phyloP scores from a whole-genome alignment of 2,329 filamentous ascomycete genomes.

The Fusarium tupiense region DNA sequence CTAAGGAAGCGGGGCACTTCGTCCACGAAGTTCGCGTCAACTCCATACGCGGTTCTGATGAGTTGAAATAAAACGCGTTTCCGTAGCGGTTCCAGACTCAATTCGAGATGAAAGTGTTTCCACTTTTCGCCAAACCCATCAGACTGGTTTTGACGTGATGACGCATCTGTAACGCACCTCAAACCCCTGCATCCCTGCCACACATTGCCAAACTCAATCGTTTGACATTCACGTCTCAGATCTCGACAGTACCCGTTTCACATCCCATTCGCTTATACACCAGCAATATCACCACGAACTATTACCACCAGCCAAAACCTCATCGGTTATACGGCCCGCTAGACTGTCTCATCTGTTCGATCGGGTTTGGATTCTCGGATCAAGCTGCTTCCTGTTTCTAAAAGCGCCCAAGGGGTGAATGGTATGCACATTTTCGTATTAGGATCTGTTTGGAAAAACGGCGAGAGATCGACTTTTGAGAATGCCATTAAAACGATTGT shows the following conservation, averaged over 20 bases:
- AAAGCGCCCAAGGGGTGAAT: not conserved
- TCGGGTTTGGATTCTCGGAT: not conserved
- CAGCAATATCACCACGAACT: not conserved
- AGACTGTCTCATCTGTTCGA: not conserved
- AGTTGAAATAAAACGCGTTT: not conserved
- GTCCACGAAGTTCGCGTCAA: not conserved
- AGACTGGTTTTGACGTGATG: not conserved
- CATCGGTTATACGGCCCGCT: not conserved
- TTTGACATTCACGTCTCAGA: not conserved
- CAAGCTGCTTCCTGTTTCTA: not conserved
- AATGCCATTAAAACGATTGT: not conserved
- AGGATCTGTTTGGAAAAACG: not conserved
- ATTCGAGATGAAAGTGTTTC: not conserved
- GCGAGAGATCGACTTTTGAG: not conserved
- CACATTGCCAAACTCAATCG: not conserved
- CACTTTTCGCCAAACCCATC: not conserved
- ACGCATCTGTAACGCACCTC: not conserved
- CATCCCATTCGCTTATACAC: not conserved
- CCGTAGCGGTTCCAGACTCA: not conserved
- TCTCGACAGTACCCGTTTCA: not conserved
- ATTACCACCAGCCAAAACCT: not conserved
- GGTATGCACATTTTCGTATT: not conserved
- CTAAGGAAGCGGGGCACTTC: not conserved
- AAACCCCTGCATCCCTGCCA: not conserved
- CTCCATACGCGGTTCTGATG: fast-evolving